Percentiles rank a stretch among this genome's conserved stretches.
These are phyloP conservation scores for Colletotrichum liaoningense DNA, from an alignment of 2,329 filamentous ascomycete species.

Conservation along the genomic window DNA sequence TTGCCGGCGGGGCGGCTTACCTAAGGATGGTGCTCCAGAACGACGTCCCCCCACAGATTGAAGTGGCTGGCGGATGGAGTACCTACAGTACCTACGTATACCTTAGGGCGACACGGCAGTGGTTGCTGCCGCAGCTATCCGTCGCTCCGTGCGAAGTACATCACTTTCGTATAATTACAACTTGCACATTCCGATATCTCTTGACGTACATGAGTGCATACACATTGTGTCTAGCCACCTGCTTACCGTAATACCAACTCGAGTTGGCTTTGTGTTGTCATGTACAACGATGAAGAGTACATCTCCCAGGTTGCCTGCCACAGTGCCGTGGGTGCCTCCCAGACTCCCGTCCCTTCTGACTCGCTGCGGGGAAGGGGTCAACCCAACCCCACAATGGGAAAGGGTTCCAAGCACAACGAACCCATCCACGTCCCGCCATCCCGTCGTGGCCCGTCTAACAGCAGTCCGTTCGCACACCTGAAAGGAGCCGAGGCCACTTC, in stretches of 20 bases:
- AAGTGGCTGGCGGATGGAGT: neutral
- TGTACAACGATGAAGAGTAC: neutral
- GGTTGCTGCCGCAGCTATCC: neutral
- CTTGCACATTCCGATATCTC: neutral
- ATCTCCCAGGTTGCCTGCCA: neutral
- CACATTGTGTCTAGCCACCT: neutral
- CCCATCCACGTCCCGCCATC: slow-evolving; percentile 7
- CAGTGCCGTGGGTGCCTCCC: neutral
- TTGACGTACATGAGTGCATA: neutral
- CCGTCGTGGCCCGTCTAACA: slow-evolving; percentile 1
- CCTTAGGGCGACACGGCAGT: neutral
- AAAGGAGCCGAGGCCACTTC: slow-evolving; percentile 10
- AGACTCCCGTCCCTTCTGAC: neutral
- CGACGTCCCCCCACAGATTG: neutral
- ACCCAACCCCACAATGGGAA: slow-evolving; percentile 10
- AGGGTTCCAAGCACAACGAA: neutral
- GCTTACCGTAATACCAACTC: neutral
- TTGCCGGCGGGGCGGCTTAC: slow-evolving; percentile 2
- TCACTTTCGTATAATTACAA: neutral
- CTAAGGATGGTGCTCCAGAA: neutral
- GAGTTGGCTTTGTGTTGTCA: neutral
- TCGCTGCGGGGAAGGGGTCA: slow-evolving; percentile 24
- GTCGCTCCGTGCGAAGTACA: neutral
- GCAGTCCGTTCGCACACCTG: slow-evolving; percentile 13
- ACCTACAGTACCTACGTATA: no score